Base-by-base conservation (phyloP, 768 basidiomycete genomes). In the Russula griseocarnosa region DNA sequence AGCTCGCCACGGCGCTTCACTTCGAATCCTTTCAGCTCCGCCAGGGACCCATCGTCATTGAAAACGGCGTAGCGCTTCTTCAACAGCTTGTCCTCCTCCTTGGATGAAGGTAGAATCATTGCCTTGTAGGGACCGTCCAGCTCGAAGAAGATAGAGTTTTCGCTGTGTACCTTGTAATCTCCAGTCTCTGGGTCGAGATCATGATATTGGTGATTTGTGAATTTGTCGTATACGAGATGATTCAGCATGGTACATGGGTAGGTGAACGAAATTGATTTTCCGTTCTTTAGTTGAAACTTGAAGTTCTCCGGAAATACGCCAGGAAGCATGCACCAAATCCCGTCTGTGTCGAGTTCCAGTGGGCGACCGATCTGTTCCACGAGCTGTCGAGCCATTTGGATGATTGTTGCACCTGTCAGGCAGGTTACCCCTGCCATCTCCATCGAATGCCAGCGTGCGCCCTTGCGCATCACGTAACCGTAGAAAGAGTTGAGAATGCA, bases 401-500 rank as follows among this genome's bases (percentile, higher is more conserved):
- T 98, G 77, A 99, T 98, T 7, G 86, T 92, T 22, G 97, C 94
- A 46, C 97, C 97, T 0, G 97, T 98, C 58, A 98, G 79, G 76
- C 97, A 99, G 13, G 97, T 98, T 66, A 99, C 98, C 8, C 97
- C 97, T 1, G 97, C 97, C 97, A 99, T 99, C 79, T 99, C 97
- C 97, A 99, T 98, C 32, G 96, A 98, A 74, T 98, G 95, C 97
- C 97, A 99, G 34, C 97, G 81, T 20, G 97, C 97, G 58, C 97
- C 97, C 73, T 99, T 98, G 46, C 97, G 86, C 97, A 98, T 98
- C 73, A 99, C 96, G 70, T 99, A 99, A 40, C 97, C 97, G 73
- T 99, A 99, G 81, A 99, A 99, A 3, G 97, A 98, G 79, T 99
- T 99, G 68, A 99, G 84, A 73, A 99, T 99, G 72, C 95, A 98